Base-by-base conservation (phyloP, 2,329 filamentous ascomycete species). In the Hypomyces perniciosus region DNA sequence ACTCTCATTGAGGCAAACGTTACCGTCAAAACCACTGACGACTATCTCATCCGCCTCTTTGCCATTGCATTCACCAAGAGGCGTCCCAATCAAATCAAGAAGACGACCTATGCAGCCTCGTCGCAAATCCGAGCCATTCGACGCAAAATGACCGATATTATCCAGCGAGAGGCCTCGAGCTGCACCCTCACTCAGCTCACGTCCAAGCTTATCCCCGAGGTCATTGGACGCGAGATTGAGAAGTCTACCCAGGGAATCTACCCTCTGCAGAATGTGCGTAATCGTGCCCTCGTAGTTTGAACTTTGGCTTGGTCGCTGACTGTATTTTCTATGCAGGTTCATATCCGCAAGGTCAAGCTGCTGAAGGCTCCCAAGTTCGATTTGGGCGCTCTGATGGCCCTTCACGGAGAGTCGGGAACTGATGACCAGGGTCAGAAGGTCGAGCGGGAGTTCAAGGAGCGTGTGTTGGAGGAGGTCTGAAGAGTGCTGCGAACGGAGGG, bases 261-360 rank as follows among this genome's bases (percentile, higher is more conserved):
- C 80, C 93, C 93, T 65, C 88, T 99, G 71, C 93, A 97, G 83
- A 96, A 97, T 77, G 93, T 96, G 79, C 59, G 84, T 79, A 53
- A 7, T 29, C 13, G 27, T 5, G 8, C 13, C 13, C 35, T 45
- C 8, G 20, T 8, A 12, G n/a, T 10, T n/a, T 8, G 29, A 40
- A 42, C 33, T 8, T 6, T 9, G 9, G 8, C 4, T n/a, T 34
- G 40, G 7, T 30, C 8, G 20, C 53, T 53, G 43, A 46, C 13
- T 44, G 10, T 57, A 59, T 51, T 50, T 56, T n/a, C 26, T 46
- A 37, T 58, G 8, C 65, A 97, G 91, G 91, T 97, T 69, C 93
- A 99, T 83, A 96, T 99, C 77, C 91, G 93, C 78, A 99, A 99
- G 85, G 92, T 99, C 70, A 99, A 99, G 86, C 88, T 99, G 65